Evolutionary conservation across 768 basidiomycete species (phyloP), one percentile per base, ranked within the genome.

Genomic region (Gymnopilus dilepis): DNA sequence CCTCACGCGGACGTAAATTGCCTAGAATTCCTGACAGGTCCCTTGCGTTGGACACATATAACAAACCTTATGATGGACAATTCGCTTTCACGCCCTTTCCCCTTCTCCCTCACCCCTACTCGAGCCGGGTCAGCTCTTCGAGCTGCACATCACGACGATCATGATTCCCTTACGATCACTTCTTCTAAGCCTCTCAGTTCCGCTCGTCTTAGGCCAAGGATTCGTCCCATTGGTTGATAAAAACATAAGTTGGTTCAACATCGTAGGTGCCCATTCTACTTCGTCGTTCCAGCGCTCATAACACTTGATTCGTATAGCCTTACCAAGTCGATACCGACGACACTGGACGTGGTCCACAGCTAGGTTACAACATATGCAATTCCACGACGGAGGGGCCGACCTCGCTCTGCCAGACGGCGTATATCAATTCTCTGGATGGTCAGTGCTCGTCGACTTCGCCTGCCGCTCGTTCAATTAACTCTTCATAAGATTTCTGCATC

Each of bases 301-400:
- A 24, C 6, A 34, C n/a, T 45, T 9, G 2, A 15, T 26, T 34
- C 47, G n/a, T 48, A n/a, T 55, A 79, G 76, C 75, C 76, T 0
- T 74, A 76, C 58, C 66, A 75, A 68, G 78, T 76, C 26, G 78
- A 79, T 47, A 76, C 73, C 12, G 77, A 79, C 59, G 72, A 70
- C 19, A 67, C 76, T 4, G 67, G 68, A 58, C 71, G 78, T 50
- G 78, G 78, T 19, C 59, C 75, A 13, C 90, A 91, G 69, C 66
- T 67, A 19, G 90, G 90, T 15, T 89, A 88, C 78, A 89, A 89
- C 71, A 68, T 76, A 11, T 90, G 88, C 72, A 91, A 90, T 72
- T 81, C 84, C 0, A 85, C 87, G 17, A 90, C 90, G 0, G 78
- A 89, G 70, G 80, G 77, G 65, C 85, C 82, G 54, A 21, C 76